These are phyloP conservation scores for Pelagophyceae sp. DNA, from an alignment of 352 stramenopile species.

Conservation along the genomic window DNA sequence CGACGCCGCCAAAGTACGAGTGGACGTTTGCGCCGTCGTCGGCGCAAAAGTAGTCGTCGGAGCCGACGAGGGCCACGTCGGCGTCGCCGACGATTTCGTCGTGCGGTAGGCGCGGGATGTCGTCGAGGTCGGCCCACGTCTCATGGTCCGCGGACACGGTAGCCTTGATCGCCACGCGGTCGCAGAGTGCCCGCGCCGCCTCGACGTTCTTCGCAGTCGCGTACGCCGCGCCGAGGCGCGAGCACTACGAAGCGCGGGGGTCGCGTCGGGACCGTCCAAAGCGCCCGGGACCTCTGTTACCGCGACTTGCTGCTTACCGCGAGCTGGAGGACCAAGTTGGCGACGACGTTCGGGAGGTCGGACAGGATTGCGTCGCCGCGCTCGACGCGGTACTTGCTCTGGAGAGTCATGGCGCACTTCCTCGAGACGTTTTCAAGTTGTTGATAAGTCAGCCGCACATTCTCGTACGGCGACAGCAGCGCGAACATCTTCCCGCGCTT, in stretches of 20 bases:
- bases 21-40: no score
- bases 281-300: background rate
- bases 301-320: background rate
- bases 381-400: background rate
- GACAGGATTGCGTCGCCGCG: background rate
- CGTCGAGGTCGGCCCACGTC: background rate
- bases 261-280: background rate
- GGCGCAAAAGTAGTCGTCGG: no score
- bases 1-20: no score
- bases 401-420: background rate
- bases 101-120: no score
- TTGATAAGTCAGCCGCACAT: background rate
- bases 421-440: background rate
- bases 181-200: background rate
- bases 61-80: no score
- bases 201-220: background rate
- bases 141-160: background rate
- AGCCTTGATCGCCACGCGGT: background rate
- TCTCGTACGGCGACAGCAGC: background rate
- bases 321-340: background rate
- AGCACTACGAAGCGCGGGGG: background rate
- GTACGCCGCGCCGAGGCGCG: background rate
- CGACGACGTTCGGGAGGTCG: background rate
- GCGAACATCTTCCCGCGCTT: background rate
- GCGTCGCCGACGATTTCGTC: no score